phyloP scores from a whole-genome alignment of 331 rosid species.

The Spiraea crenata region DNA sequence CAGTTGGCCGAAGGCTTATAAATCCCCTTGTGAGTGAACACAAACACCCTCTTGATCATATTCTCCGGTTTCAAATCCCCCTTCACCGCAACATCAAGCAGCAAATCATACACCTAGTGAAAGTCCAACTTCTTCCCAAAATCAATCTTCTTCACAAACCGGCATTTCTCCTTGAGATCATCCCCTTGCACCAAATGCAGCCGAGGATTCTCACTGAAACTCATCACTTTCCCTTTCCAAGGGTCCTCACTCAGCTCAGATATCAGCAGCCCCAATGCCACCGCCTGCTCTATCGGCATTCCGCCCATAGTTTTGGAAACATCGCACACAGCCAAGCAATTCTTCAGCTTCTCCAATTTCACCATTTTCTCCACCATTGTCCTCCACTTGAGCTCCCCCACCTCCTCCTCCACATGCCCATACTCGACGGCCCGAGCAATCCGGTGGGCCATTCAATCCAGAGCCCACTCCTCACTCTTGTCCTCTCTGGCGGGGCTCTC shows the following conservation, averaged over 20 bases:
- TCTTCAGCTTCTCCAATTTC: slow-evolving; percentile 43
- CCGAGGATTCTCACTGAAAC: slow-evolving; percentile 42
- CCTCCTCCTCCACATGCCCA: slow-evolving; percentile 33
- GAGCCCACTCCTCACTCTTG: too few relatives aligned
- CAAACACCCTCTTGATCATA: slow-evolving; percentile 66
- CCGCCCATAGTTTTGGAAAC: slow-evolving; percentile 49
- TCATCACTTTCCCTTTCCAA: slow-evolving; percentile 67
- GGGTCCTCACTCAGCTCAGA: slow-evolving; percentile 71
- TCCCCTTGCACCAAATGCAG: slow-evolving; percentile 57
- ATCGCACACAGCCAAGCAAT: slow-evolving; percentile 54
- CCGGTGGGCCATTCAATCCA: slow-evolving; percentile 33
- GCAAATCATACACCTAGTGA: slow-evolving; percentile 60
- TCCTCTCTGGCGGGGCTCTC: too few relatives aligned
- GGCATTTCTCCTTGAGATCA: slow-evolving; percentile 31
- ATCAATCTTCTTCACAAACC: slow-evolving; percentile 35
- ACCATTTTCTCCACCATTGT: slow-evolving; percentile 52
- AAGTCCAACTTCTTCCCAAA: slow-evolving; percentile 51
- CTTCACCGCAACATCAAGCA: slow-evolving; percentile 52
- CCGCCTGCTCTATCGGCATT: slow-evolving; percentile 49
- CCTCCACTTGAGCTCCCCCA: slow-evolving; percentile 66
- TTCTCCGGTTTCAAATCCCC: slow-evolving; percentile 51
- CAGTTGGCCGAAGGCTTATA: slow-evolving; percentile 39
- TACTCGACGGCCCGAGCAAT: slow-evolving; percentile 33
- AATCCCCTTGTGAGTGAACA: slow-evolving; percentile 83
- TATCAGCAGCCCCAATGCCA: slow-evolving; percentile 61